A percentile compares a stretch with the other conserved stretches of the same genome.
These are phyloP conservation scores for Starmerella geochares DNA, from an alignment of 805 yeast genomes.

Conservation along the genomic window DNA sequence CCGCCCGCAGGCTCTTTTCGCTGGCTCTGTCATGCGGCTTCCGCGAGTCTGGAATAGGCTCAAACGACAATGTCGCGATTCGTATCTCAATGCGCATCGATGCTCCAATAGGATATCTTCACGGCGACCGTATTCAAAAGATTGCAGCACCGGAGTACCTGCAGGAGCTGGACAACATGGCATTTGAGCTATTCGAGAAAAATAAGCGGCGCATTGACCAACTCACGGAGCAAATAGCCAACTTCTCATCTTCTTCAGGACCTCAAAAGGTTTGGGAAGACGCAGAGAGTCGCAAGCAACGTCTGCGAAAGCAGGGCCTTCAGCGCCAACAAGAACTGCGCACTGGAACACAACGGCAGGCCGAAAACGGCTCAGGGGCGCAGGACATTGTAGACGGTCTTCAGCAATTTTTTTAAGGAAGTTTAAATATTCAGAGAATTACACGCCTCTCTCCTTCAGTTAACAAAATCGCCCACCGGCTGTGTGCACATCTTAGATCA, in stretches of 20 bases:
- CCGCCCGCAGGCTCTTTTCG: slow-evolving; percentile 54
- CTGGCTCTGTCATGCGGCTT: slow-evolving; percentile 77
- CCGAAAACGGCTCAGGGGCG: neutral
- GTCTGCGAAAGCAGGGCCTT: slow-evolving; percentile 13
- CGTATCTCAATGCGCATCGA: slow-evolving; percentile 66
- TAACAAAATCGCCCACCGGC: no score
- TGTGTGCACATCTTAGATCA: neutral
- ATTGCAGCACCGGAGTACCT: slow-evolving; percentile 48
- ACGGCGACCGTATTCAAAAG: slow-evolving; percentile 31
- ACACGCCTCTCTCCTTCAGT: no score
- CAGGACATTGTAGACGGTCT: neutral
- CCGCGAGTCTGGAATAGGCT: slow-evolving; percentile 77
- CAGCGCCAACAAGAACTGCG: neutral
- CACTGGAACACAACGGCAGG: neutral
- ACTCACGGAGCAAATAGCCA: slow-evolving; percentile 28
- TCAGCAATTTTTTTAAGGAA: neutral
- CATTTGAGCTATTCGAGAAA: slow-evolving; percentile 56
- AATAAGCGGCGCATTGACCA: slow-evolving; percentile 48
- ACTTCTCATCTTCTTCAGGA: slow-evolving; percentile 28
- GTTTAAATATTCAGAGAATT: neutral
- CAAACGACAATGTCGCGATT: slow-evolving; percentile 65
- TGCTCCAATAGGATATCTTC: slow-evolving; percentile 58
- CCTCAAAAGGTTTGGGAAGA: slow-evolving; percentile 46
- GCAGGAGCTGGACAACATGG: slow-evolving; percentile 41
- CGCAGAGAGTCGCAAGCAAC: slow-evolving; percentile 27